Conservation (phyloP, 805 yeast species). For the Lachancea lanzarotensis region DNA sequence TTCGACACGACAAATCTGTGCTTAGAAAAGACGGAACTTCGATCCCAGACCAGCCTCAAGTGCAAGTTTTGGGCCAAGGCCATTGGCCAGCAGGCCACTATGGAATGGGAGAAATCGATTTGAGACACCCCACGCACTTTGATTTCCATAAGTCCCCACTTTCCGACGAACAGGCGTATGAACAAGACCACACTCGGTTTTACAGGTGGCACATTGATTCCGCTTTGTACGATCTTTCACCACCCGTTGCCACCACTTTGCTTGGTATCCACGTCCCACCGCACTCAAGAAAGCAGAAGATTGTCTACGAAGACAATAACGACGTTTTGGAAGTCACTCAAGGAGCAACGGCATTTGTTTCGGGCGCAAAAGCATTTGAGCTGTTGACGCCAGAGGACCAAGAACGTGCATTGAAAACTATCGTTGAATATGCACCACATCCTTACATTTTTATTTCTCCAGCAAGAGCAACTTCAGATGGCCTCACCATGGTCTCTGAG, state of each 20-base stretch:
- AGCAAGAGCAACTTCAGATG: constrained; percentile 78
- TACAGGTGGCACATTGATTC: constrained; percentile 95
- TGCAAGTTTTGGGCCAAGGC: constrained; percentile 85
- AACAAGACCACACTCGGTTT: constrained; percentile 62
- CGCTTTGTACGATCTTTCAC: constrained; percentile 77
- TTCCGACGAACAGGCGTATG: constrained; percentile 54
- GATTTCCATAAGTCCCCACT: constrained; percentile 68
- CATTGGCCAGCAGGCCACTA: constrained; percentile 51
- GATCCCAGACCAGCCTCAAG: constrained; percentile 80
- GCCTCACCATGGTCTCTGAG: constrained; percentile 78
- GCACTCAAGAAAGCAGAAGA: constrained; percentile 51
- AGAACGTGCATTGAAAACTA: constrained; percentile 66
- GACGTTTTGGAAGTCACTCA: constrained; percentile 63
- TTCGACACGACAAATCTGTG: constrained; percentile 58
- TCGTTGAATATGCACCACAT: constrained; percentile 85
- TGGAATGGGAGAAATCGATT: constrained; percentile 48
- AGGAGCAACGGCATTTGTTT: constrained; percentile 86
- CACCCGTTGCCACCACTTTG: constrained; percentile 80
- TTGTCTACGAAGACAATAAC: constrained; percentile 60
- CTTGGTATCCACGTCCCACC: constrained; percentile 79
- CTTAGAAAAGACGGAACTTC: constrained; percentile 74
- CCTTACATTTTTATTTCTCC: constrained; percentile 81
- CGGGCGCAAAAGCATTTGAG: constrained; percentile 76
- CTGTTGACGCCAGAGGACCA: constrained; percentile 62
- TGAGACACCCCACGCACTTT: constrained; percentile 81